Evolutionary conservation across 2,329 filamentous ascomycete species (phyloP).

Genomic region (Talaromyces sp.): DNA sequence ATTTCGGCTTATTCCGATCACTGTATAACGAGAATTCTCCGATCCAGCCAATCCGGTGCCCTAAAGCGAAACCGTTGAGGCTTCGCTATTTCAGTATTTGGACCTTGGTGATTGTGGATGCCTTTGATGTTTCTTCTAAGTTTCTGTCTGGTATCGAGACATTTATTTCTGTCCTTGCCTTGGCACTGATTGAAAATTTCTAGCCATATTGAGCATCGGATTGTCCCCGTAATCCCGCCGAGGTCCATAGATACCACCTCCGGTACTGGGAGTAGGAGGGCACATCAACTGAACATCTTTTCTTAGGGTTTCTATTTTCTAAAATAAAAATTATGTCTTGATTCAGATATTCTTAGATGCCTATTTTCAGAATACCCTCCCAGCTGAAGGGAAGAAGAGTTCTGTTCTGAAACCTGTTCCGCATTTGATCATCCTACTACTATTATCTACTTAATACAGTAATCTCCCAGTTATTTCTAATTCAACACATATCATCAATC

Average conservation of each 20-base stretch:
- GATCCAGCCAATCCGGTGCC: neutral
- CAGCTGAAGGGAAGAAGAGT: neutral
- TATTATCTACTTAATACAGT: neutral
- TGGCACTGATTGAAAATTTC: constrained; percentile 5
- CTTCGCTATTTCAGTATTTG: neutral
- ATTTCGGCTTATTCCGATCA: neutral
- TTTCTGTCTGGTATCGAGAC: neutral
- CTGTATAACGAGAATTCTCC: neutral
- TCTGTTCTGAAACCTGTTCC: neutral
- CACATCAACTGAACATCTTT: neutral
- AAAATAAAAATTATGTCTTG: neutral
- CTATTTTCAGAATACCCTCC: neutral
- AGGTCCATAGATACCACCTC: constrained; percentile 1
- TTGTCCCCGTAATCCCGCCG: neutral
- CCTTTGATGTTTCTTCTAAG: neutral
- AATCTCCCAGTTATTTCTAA: neutral
- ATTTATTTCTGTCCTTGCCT: neutral
- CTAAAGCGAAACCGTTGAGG: neutral
- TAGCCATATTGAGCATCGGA: neutral
- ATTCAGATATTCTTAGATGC: constrained; percentile 20
- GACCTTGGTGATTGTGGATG: neutral
- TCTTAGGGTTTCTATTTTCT: neutral
- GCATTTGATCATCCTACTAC: neutral
- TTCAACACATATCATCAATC: neutral
- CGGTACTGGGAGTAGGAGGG: neutral